Conservation (phyloP, 2,329 filamentous ascomycete genomes). For the Tolypocladium tropicale region DNA sequence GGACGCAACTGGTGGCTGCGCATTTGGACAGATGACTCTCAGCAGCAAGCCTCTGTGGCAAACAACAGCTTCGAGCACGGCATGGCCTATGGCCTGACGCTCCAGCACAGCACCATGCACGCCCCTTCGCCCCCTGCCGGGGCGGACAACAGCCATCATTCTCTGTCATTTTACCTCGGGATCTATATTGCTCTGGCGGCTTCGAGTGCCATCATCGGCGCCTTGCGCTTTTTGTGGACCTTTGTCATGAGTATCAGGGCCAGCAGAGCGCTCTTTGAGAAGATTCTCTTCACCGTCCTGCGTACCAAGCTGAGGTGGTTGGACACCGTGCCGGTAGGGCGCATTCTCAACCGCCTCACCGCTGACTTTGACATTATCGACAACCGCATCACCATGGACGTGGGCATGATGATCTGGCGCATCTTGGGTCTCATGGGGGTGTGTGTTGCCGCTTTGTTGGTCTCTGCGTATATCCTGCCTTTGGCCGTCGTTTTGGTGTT, state of each 20-base stretch:
- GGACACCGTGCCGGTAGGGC: conserved; percentile 67
- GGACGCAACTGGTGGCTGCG: conserved; percentile 54
- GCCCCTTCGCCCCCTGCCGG: conserved; percentile 19
- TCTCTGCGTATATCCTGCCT: conserved; percentile 56
- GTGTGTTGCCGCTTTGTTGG: conserved; percentile 55
- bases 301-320: conserved; percentile 69
- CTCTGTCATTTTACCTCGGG: conserved; percentile 52
- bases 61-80: conserved; percentile 19
- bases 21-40: conserved; percentile 42
- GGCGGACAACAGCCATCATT: conserved; percentile 21
- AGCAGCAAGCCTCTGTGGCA: background rate
- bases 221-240: conserved; percentile 51
- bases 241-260: conserved; percentile 57
- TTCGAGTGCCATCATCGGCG: conserved; percentile 46
- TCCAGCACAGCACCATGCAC: conserved; percentile 36
- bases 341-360: conserved; percentile 69
- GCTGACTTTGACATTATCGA: conserved; percentile 69
- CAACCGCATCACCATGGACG: conserved; percentile 51
- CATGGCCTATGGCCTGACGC: conserved; percentile 32
- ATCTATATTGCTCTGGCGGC: conserved; percentile 56
- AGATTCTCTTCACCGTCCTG: conserved; percentile 56
- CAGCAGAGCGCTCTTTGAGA: conserved; percentile 57
- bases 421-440: conserved; percentile 54
- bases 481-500: conserved; percentile 48
- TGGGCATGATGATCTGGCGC: conserved; percentile 51